Evolutionary conservation across 2,329 filamentous ascomycete genomes (phyloP).

Genomic region (Aspergillus sclerotialis): DNA sequence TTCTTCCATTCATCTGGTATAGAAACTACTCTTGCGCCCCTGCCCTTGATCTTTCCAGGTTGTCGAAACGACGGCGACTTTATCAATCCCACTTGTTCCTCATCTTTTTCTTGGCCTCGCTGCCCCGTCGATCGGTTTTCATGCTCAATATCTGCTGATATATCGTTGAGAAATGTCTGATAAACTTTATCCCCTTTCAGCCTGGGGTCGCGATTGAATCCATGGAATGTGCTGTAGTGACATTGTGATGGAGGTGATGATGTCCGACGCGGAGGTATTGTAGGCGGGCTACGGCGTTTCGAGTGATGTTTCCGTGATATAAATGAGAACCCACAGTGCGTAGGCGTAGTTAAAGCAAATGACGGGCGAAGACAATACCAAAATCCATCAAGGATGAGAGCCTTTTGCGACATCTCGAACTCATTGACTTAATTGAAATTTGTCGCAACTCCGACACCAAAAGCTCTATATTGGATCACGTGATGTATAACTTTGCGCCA

Average conservation of each 20-base stretch:
- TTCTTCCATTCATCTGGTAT: too few relatives aligned
- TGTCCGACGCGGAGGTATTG: conserved; percentile 4
- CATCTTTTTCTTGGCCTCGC: too few relatives aligned
- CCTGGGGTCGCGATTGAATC: too few relatives aligned
- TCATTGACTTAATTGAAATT: conserved; percentile 4
- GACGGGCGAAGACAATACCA: conserved; percentile 38
- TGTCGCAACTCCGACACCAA: background rate
- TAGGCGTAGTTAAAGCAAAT: conserved; percentile 17
- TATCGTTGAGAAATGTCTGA: too few relatives aligned
- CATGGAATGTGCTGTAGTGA: conserved; percentile 13
- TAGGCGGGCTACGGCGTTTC: conserved; percentile 2
- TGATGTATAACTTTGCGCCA: conserved; percentile 6
- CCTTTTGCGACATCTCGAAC: conserved; percentile 26
- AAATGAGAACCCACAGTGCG: conserved; percentile 8
- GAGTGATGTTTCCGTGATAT: conserved; percentile 5
- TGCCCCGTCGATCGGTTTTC: too few relatives aligned
- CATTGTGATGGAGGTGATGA: conserved; percentile 12
- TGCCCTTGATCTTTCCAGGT: too few relatives aligned
- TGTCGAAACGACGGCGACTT: too few relatives aligned
- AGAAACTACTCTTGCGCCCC: too few relatives aligned
- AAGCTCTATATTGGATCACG: conserved; percentile 6
- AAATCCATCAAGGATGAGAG: conserved; percentile 29
- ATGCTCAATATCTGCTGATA: too few relatives aligned
- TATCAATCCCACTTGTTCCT: too few relatives aligned
- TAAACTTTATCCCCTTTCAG: too few relatives aligned